A percentile compares a stretch with the other conserved stretches of the same genome.
Conservation (phyloP, 768 basidiomycete species). For the Xanthoconium purpureum region DNA sequence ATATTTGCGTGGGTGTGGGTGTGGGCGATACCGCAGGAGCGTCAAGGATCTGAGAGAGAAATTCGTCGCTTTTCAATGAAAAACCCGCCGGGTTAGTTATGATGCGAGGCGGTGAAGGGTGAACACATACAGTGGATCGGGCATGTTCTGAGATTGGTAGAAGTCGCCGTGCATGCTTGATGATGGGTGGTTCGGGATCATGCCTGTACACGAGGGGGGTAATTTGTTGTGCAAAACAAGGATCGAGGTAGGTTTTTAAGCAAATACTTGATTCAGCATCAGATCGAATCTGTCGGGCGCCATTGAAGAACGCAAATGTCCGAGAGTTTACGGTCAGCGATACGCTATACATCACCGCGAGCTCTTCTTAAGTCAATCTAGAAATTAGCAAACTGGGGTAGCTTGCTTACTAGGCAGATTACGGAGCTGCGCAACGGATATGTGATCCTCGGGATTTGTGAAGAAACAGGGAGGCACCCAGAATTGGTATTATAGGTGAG, state of each 20-base stretch:
- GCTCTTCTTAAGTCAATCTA: background rate
- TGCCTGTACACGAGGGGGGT: background rate
- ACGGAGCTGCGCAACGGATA: background rate
- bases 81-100: background rate
- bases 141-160: background rate
- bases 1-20: background rate
- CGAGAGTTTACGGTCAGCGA: constrained; percentile 9
- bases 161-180: background rate
- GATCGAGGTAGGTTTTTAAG: constrained; percentile 4
- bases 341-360: background rate
- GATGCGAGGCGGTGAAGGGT: background rate
- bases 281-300: background rate
- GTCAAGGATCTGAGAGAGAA: constrained; percentile 10
- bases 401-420: background rate
- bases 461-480: background rate
- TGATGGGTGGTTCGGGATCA: background rate
- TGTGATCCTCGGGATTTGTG: background rate
- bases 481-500: background rate
- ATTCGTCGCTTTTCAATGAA: constrained; percentile 10
- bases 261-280: background rate
- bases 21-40: background rate
- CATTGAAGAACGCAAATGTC: background rate
- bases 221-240: background rate
- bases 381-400: background rate
- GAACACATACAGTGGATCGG: constrained; percentile 15